Evolutionary conservation across 257 asterid species (phyloP), one percentile per base, ranked within the genome.

Genomic region (Solanum dulcamara): DNA sequence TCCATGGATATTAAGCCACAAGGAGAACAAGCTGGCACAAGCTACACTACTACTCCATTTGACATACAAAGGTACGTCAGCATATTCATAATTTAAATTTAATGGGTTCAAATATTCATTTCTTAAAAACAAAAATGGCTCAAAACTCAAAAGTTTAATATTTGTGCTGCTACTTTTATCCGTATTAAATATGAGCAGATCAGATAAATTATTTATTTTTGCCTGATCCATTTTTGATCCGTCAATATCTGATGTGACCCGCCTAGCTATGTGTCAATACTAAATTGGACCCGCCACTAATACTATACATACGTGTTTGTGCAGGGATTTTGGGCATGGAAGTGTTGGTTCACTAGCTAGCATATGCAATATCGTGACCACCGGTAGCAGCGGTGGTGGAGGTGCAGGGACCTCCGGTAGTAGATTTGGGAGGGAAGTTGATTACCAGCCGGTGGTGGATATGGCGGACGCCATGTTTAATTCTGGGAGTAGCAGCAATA

Each of bases 391-490:
- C 10, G 77, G 88, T 28, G 85, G 84, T 4, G 85, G 86, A 0
- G 83, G 30, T 1, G 87, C 85, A 1, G 91, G 88, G 18, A 81
- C 93, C 11, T 85, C 91, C 64, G n/a, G 88, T 22, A 68, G 87
- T 24, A 32, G 85, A n/a, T 70, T 40, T 15, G 84, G 88, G 14
- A 68, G 71, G 46, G 90, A 75, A 50, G 80, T 9, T 13, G 95
- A 90, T 5, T 86, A 87, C 81, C 88, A 80, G 83, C 93, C 92
- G 30, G 97, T 96, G 91, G 91, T 92, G 42, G 95, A 93, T 55
- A 88, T 96, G 98, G 99, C 98, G 0, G 97, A 94, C 35, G 93
- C 88, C 6, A 93, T 96, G 97, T 96, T 96, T 64, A 96, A 96
- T 84, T 93, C 98, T 5, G 94, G 93, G 13, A 95, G 95, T 83